Base-by-base conservation (phyloP, 169 alveolate species). In the Eimeria brunetti region DNA sequence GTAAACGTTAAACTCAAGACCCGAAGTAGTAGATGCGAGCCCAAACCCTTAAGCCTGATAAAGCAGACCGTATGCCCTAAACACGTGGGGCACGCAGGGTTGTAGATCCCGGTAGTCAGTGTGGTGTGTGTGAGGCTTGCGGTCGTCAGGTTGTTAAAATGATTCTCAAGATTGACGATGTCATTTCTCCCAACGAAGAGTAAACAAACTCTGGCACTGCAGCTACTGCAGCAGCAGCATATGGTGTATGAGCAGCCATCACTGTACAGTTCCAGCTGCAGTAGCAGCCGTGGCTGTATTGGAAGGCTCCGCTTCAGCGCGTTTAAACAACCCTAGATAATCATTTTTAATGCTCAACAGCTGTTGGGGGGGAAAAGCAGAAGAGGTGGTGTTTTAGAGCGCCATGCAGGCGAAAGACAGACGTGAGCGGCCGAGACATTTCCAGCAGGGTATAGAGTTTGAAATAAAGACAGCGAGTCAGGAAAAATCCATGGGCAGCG, bases 161-260 rank as follows among this genome's bases (percentile, higher is more conserved):
- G 99, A 99, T 99, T 88, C 97, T 99, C 49, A 99, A 99, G 96
- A 99, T 99, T 69, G 99, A 99, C 96, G 99, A 99, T 96, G 99
- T 99, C 71, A 99, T 99, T 51, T 83, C 83, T 2, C 95, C 96
- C 24, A 84, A 76, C 49, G 97, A 95, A 7, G 64, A 60, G 24
- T 41, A 73, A 41, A 9, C 49, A 51, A 20, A n/a, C 56, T 14
- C 36, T 56, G 56, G 33, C 36, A 22, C 81, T 24, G 91, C 91
- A 16, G 91, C 80, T 36, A 27, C 22, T 60, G 81, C 80, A 14
- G 91, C 91, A 1, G 91, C 91, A 38, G 62, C 91, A 36, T 36
- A 80, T 30, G 76, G 76, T 53, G 76, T 76, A n/a, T 30, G 41
- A 8, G 30, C 60, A 51, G 58, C 88, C 0, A 49, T 24, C 24